Evolutionary conservation across 495 filamentous ascomycete species (phyloP), one percentile per base, ranked within the genome.

Genomic region (Geoglossum glabrum): DNA sequence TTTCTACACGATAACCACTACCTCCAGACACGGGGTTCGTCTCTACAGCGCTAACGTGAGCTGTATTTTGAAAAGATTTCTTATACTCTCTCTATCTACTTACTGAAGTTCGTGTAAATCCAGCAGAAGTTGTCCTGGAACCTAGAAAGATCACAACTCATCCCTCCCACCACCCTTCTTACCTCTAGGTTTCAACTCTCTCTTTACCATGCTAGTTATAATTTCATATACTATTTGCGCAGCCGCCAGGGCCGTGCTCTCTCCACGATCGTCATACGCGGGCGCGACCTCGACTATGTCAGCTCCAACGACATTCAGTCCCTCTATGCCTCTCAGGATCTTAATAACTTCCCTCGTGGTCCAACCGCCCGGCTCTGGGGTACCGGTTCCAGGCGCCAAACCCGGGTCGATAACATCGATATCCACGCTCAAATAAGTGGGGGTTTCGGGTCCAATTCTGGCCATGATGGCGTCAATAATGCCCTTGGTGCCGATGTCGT

Each of bases 331-430:
- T 11, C 74, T 63, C 28, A 79, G 56, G 28, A 79, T 74, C 19
- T 68, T 60, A 34, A 76, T 71, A 25, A 79, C 62, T 62, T 79
- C 75, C 34, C 76, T 65, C 3, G 73, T 76, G 1, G 71, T 75
- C 68, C 73, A 76, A 8, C 75, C 74, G 46, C 75, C 75, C 21
- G 75, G 71, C 62, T 77, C 76, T 0, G 76, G 70, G 0, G 74
- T 77, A 2, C 75, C 75, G 9, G 75, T 71, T 56, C 71, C 74
- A n/a, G 75, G 75, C 40, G 74, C 75, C 49, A 71, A 67, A 1
- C 73, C 75, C 34, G 75, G 74, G 67, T 77, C 75, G 54, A 77
- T 69, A 0, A 76, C 73, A 61, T 78, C 75, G 56, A 77, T 78
- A 58, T 77, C 75, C 25, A 77, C 73, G 28, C 60, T 64, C 52